Evolutionary conservation across 768 basidiomycete species (phyloP).

Genomic region (Cystofilobasidium bisporidii): DNA sequence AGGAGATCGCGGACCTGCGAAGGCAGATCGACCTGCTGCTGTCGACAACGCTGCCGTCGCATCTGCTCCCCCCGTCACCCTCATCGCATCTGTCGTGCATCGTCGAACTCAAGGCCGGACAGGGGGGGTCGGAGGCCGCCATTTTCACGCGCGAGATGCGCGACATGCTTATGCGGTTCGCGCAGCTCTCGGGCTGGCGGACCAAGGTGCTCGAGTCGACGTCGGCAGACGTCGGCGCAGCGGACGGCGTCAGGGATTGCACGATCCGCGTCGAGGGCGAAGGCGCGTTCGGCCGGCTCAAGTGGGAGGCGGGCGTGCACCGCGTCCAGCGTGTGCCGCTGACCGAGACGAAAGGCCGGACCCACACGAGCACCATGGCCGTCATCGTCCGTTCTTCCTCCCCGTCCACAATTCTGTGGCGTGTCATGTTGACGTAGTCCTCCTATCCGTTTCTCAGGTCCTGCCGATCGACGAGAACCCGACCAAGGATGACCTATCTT

Average conservation of each 20-base stretch:
- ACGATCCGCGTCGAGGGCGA: conserved; percentile 64
- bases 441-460: conserved; percentile 48
- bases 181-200: conserved; percentile 53
- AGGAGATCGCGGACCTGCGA: conserved; percentile 53
- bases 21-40: conserved; percentile 36
- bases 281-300: conserved; percentile 65
- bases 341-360: conserved; percentile 75
- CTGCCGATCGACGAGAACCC: conserved; percentile 64
- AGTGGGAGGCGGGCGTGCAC: conserved; percentile 93
- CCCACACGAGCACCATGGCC: conserved; percentile 85
- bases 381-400: conserved; percentile 54
- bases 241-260: conserved; percentile 38
- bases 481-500: conserved; percentile 55
- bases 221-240: conserved; percentile 22
- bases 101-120: conserved; percentile 83
- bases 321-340: conserved; percentile 87
- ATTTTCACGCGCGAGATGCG: conserved; percentile 69
- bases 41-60: conserved; percentile 48
- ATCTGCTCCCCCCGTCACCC: conserved; percentile 62
- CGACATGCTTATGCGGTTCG: conserved; percentile 69
- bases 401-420: too few relatives aligned
- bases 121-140: conserved; percentile 79
- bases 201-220: conserved; percentile 37
- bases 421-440: neutral
- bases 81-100: conserved; percentile 64